A percentile compares a stretch with the other conserved stretches of the same genome.
phyloP scores from a whole-genome alignment of 2,329 filamentous ascomycete species.

The Aspergillus ochraceus region DNA sequence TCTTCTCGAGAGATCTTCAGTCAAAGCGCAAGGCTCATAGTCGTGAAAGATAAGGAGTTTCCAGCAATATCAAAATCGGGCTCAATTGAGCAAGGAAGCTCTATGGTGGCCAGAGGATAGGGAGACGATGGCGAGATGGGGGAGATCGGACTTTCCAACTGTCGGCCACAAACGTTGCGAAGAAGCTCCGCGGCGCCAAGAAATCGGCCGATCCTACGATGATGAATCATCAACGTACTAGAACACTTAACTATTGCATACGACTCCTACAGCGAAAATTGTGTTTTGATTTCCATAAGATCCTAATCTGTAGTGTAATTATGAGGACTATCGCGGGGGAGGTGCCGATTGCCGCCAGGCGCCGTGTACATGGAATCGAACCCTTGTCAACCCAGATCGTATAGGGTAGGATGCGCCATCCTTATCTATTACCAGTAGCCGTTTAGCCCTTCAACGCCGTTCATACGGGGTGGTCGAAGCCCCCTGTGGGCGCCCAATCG shows the following conservation, averaged over 20 bases:
- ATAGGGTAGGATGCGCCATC: no score
- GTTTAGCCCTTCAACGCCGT: no score
- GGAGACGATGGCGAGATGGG: background rate
- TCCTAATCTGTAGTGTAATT: no score
- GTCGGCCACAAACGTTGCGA: background rate
- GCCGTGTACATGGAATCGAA: background rate
- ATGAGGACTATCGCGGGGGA: no score
- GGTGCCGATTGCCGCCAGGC: no score
- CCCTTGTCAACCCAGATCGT: background rate
- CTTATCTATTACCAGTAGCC: no score
- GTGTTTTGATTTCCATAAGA: no score
- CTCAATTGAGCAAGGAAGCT: background rate
- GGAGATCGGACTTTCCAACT: background rate
- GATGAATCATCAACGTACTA: background rate
- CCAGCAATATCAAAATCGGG: background rate
- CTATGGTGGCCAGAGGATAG: background rate
- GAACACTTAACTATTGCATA: no score
- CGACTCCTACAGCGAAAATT: no score
- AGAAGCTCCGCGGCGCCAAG: constrained; percentile 16
- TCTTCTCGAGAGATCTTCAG: background rate
- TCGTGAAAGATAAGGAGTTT: background rate
- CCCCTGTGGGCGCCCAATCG: no score
- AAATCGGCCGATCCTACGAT: constrained; percentile 2
- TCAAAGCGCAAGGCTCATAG: background rate
- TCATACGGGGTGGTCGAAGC: no score